Conservation (phyloP, 2,329 filamentous ascomycete species). For the Xylaria sp. region DNA sequence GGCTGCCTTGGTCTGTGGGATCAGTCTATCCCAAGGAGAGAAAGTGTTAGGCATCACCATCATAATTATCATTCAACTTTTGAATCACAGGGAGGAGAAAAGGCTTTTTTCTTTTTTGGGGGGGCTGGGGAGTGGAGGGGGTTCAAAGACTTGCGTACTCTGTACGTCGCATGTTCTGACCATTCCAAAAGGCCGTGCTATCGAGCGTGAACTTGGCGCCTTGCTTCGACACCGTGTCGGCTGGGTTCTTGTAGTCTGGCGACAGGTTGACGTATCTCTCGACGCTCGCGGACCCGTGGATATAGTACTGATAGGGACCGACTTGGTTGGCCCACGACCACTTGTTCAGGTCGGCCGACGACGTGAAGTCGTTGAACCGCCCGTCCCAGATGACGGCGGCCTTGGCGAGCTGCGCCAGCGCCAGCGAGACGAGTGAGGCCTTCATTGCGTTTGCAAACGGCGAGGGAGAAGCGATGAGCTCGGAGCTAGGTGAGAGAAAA, state of each 20-base stretch:
- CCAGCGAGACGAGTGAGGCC: slow-evolving; percentile 33
- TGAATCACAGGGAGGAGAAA: not conserved
- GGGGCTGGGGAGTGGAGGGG: too few species aligned
- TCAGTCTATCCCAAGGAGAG: slow-evolving; percentile 54
- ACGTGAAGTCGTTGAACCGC: slow-evolving; percentile 65
- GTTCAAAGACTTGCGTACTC: slow-evolving; percentile 57
- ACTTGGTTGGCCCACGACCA: slow-evolving; percentile 71
- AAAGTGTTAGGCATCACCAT: not conserved
- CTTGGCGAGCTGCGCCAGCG: slow-evolving; percentile 43
- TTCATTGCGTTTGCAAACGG: slow-evolving; percentile 38
- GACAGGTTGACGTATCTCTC: slow-evolving; percentile 71
- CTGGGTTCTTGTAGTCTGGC: slow-evolving; percentile 71
- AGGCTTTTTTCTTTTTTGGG: too few species aligned
- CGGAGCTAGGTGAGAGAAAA: not conserved
- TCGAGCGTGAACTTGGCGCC: slow-evolving; percentile 76
- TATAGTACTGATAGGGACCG: slow-evolving; percentile 79
- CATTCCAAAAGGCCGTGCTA: slow-evolving; percentile 75
- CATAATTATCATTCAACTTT: not conserved
- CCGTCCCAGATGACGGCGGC: slow-evolving; percentile 69
- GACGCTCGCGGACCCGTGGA: slow-evolving; percentile 69
- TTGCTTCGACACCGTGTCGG: slow-evolving; percentile 68
- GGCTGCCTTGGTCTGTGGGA: slow-evolving; percentile 74
- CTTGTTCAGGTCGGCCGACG: slow-evolving; percentile 61
- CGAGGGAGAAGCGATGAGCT: not conserved
- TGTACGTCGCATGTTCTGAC: slow-evolving; percentile 76